Percentiles rank a stretch among this genome's conserved stretches.
These are phyloP conservation scores for Neofusicoccum umdonicola DNA, from an alignment of 2,329 filamentous ascomycete genomes.

Conservation along the genomic window DNA sequence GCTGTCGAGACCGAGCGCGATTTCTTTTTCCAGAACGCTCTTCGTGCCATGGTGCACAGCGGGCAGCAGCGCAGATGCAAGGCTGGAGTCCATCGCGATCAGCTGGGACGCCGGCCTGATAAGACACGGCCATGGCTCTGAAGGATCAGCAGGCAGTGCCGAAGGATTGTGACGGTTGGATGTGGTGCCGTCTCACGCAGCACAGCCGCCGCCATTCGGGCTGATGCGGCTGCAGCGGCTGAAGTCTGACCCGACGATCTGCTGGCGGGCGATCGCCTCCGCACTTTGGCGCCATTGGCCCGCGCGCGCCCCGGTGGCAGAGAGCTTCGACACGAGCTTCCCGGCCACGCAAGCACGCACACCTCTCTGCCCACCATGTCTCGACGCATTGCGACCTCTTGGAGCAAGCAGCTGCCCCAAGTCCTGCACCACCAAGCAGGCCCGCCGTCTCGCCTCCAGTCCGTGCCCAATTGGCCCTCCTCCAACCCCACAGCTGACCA, in stretches of 20 bases:
- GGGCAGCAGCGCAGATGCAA: neutral
- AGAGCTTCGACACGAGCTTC: neutral
- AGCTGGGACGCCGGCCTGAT: neutral
- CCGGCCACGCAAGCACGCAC: neutral
- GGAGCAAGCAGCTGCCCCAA: constrained; percentile 11
- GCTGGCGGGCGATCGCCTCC: neutral
- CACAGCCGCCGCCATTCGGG: constrained; percentile 1
- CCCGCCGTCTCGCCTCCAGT: neutral
- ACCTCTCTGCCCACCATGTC: neutral
- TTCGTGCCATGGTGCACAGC: neutral
- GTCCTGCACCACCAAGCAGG: neutral
- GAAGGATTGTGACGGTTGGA: neutral
- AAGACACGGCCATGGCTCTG: neutral
- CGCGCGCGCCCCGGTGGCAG: neutral
- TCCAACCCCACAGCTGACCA: neutral
- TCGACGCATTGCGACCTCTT: constrained; percentile 12
- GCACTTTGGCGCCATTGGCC: neutral
- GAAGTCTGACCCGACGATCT: neutral
- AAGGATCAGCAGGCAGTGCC: neutral
- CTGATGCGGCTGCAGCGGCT: neutral
- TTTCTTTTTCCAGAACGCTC: neutral
- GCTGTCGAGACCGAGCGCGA: too few species aligned
- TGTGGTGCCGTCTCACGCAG: neutral
- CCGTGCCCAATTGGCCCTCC: neutral
- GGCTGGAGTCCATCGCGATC: neutral